Conservation (phyloP, 2,329 filamentous ascomycete species). For the Hymenotorrendiella dingleyae region DNA sequence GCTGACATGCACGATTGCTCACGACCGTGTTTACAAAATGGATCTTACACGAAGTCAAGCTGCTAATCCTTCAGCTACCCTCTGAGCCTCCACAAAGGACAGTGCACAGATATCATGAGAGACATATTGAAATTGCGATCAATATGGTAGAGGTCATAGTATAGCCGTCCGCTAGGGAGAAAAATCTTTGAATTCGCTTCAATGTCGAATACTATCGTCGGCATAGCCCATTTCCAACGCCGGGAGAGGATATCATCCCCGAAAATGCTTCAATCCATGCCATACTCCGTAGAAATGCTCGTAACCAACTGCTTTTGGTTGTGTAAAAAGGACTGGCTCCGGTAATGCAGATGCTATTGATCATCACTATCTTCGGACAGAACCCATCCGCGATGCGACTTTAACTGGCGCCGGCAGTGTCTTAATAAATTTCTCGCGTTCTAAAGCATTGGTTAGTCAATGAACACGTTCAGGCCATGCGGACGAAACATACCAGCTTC, state of each 20-base stretch:
- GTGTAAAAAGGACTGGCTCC: too few relatives aligned
- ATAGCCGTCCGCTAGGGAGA: not conserved
- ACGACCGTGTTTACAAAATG: too few relatives aligned
- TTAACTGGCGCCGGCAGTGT: slow-evolving; percentile 31
- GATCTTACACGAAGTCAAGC: too few relatives aligned
- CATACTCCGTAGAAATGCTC: slow-evolving; percentile 1
- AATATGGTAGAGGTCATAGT: not conserved
- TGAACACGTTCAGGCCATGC: not conserved
- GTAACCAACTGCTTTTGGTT: not conserved
- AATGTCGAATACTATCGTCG: not conserved
- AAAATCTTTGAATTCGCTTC: not conserved
- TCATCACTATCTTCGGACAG: slow-evolving; percentile 26
- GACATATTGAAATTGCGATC: not conserved
- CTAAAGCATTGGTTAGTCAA: slow-evolving; percentile 15
- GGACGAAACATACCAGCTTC: slow-evolving; percentile 41
- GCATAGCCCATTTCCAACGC: not conserved
- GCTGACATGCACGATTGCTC: too few relatives aligned
- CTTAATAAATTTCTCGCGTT: slow-evolving; percentile 28
- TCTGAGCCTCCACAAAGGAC: too few relatives aligned
- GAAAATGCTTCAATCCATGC: not conserved
- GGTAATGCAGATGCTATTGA: not conserved
- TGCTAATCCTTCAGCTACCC: too few relatives aligned
- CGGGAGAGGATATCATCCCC: not conserved
- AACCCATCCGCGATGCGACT: slow-evolving; percentile 28
- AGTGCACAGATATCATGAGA: too few relatives aligned